These are phyloP conservation scores for Russula sp. DNA, from an alignment of 768 basidiomycete genomes.

Conservation along the genomic window DNA sequence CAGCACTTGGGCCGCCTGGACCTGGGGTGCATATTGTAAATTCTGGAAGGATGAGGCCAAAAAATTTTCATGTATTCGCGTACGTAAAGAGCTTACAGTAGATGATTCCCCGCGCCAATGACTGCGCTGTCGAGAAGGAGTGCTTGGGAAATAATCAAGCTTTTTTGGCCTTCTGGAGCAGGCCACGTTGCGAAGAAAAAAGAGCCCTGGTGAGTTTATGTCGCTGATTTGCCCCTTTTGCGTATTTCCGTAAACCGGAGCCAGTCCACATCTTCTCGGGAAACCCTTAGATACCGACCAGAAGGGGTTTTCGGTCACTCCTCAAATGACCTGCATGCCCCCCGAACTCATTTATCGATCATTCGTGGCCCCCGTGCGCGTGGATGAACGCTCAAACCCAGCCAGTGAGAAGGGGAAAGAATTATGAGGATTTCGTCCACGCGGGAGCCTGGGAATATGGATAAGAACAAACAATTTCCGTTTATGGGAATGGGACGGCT, in stretches of 20 bases:
- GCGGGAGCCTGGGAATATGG: no score
- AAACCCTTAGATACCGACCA: background rate
- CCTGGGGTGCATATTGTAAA: background rate
- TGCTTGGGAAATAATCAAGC: background rate
- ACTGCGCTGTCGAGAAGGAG: no score
- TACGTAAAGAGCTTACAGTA: conserved; percentile 13
- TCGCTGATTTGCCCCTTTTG: background rate
- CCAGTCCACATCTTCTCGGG: background rate
- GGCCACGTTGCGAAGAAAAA: conserved; percentile 6
- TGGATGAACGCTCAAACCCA: no score
- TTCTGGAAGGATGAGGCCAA: conserved; percentile 3
- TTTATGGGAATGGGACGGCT: background rate
- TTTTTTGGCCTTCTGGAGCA: background rate
- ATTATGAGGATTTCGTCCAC: no score
- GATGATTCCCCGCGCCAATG: background rate
- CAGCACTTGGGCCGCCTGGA: background rate
- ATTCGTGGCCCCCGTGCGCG: no score
- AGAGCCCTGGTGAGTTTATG: background rate
- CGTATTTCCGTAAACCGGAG: background rate
- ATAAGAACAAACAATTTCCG: conserved; percentile 21
- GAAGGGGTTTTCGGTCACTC: background rate
- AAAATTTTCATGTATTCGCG: background rate
- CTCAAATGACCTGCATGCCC: background rate
- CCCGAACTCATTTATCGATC: background rate
- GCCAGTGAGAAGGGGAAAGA: no score